Percentiles rank a stretch among this genome's conserved stretches.
These are phyloP conservation scores for Dioscorea cayenensis DNA, from an alignment of 116 monocot species.

Conservation along the genomic window DNA sequence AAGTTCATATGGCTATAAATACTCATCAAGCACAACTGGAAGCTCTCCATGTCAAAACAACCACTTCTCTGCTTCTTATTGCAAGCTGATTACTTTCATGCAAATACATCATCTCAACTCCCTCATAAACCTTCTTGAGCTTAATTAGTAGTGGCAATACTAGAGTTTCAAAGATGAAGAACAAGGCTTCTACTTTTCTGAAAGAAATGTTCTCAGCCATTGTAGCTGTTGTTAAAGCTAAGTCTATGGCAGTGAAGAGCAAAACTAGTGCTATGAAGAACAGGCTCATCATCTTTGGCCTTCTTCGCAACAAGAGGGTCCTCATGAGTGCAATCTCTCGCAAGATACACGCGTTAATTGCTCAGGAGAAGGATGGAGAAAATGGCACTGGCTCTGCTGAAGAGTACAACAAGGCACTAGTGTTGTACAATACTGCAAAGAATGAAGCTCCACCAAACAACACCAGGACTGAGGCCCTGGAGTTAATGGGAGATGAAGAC, in stretches of 20 bases:
- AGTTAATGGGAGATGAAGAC: background rate
- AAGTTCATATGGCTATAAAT: slow-evolving; percentile 13
- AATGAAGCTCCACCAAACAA: background rate
- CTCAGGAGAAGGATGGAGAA: slow-evolving; percentile 2
- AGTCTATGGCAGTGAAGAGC: slow-evolving; percentile 58
- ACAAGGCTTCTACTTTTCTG: slow-evolving; percentile 50
- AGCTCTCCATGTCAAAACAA: slow-evolving; percentile 22
- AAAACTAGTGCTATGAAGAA: slow-evolving; percentile 66
- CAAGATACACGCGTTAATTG: slow-evolving; percentile 64
- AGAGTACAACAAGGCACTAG: slow-evolving; percentile 33
- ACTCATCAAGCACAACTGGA: slow-evolving; percentile 6
- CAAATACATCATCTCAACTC: background rate
- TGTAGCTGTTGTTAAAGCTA: slow-evolving; percentile 49
- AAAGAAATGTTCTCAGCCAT: slow-evolving; percentile 55
- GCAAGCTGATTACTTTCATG: background rate
- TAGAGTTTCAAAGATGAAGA: slow-evolving; percentile 48
- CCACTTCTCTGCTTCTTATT: background rate
- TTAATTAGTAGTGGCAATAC: background rate
- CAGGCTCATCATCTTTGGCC: slow-evolving; percentile 46
- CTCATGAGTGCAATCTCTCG: slow-evolving; percentile 55
- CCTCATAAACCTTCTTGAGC: background rate
- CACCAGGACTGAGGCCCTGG: background rate
- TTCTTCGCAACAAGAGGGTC: slow-evolving; percentile 63
- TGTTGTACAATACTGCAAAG: slow-evolving; percentile 20
- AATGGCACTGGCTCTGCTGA: background rate